Conservation (phyloP, 192 early-diverging fungal genomes). For the Entomortierella beljakovae region DNA sequence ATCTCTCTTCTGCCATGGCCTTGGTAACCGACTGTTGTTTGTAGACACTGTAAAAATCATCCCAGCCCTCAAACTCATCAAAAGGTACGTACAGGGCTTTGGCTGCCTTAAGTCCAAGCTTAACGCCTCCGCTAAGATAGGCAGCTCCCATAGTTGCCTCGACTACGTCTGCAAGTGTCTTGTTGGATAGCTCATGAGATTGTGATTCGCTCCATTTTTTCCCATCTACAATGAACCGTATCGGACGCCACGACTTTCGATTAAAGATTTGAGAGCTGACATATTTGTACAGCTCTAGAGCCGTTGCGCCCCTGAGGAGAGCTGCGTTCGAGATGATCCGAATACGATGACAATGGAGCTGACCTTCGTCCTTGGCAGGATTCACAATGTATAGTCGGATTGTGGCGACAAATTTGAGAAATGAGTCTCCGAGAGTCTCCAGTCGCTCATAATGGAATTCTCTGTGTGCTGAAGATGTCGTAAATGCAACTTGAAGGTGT, state of each 20-base stretch:
- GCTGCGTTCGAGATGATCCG: slow-evolving; percentile 81
- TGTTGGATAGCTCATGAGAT: slow-evolving; percentile 76
- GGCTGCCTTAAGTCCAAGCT: slow-evolving; percentile 64
- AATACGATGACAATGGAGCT: slow-evolving; percentile 77
- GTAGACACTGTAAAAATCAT: slow-evolving; percentile 57
- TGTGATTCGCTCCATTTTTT: slow-evolving; percentile 31
- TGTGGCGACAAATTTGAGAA: slow-evolving; percentile 82
- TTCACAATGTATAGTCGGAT: slow-evolving; percentile 81
- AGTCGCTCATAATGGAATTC: slow-evolving; percentile 87
- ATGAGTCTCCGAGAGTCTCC: slow-evolving; percentile 91
- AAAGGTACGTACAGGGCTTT: slow-evolving; percentile 68
- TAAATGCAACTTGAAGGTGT: slow-evolving; percentile 75
- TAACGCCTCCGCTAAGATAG: slow-evolving; percentile 66
- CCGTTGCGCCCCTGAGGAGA: slow-evolving; percentile 68
- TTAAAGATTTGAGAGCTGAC: slow-evolving; percentile 75
- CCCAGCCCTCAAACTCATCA: slow-evolving; percentile 64
- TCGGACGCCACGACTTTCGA: slow-evolving; percentile 66
- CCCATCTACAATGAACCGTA: slow-evolving; percentile 53
- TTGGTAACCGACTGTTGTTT: neutral
- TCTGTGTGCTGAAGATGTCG: slow-evolving; percentile 74
- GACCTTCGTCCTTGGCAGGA: slow-evolving; percentile 83
- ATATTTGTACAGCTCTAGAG: slow-evolving; percentile 65
- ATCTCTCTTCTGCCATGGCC: neutral
- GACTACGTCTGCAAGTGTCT: slow-evolving; percentile 86
- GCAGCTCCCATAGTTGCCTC: slow-evolving; percentile 88